A percentile compares a stretch with the other conserved stretches of the same genome.
Conservation (phyloP, 768 basidiomycete species). For the Tephrocybe sp. region DNA sequence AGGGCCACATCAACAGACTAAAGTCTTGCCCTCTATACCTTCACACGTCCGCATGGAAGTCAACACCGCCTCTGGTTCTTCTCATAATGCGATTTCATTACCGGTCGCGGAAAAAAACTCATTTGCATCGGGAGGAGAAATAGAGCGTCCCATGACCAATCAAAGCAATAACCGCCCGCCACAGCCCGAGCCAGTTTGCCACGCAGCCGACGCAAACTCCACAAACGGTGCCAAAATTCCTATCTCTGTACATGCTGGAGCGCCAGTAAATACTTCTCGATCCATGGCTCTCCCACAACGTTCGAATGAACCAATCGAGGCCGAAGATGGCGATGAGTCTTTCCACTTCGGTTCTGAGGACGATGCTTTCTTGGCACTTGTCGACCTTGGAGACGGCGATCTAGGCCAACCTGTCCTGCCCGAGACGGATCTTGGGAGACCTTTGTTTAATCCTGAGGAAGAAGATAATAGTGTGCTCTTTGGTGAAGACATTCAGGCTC, state of each 20-base stretch:
- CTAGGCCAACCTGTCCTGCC: constrained; percentile 41
- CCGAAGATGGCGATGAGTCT: constrained; percentile 31
- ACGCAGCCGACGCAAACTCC: neutral
- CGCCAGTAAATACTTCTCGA: constrained; percentile 11
- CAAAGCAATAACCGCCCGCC: neutral
- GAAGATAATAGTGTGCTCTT: constrained; percentile 24
- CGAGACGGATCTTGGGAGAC: constrained; percentile 43
- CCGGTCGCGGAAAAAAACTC: constrained; percentile 5
- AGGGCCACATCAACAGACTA: constrained; percentile 20
- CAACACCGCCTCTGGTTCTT: constrained; percentile 15
- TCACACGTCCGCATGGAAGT: constrained; percentile 35
- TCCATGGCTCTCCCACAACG: constrained; percentile 5
- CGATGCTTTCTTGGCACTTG: constrained; percentile 59
- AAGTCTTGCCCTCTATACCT: constrained; percentile 36
- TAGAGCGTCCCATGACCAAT: neutral
- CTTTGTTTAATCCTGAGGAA: constrained; percentile 37
- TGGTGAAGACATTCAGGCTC: constrained; percentile 8
- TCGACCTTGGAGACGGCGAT: constrained; percentile 52
- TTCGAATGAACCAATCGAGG: neutral
- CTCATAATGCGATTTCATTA: constrained; percentile 5
- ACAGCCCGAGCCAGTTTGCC: neutral
- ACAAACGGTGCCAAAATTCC: neutral
- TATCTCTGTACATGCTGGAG: neutral
- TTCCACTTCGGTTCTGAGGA: constrained; percentile 65
- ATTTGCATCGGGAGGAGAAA: neutral